A percentile compares a stretch with the other conserved stretches of the same genome.
Evolutionary conservation across 2,329 filamentous ascomycete species (phyloP).

Genomic region (Ceratocystis harringtonii): DNA sequence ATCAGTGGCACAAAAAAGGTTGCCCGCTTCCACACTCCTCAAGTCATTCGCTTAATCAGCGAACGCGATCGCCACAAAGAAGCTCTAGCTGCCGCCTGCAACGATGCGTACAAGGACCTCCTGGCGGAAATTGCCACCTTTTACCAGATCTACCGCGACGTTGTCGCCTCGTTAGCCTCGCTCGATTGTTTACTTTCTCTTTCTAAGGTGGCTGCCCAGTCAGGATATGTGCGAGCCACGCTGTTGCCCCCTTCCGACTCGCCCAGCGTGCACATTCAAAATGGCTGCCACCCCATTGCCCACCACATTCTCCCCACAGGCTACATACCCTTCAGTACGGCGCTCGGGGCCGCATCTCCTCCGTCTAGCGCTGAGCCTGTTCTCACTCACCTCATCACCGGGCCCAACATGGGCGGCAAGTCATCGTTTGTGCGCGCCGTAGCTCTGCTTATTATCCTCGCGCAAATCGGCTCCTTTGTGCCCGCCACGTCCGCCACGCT

Average conservation of each 20-base stretch:
- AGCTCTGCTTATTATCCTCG: constrained; percentile 82
- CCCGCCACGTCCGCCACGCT: constrained; percentile 61
- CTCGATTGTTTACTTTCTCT: constrained; percentile 84
- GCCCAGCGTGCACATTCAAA: constrained; percentile 52
- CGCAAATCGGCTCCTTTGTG: constrained; percentile 87
- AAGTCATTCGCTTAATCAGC: constrained; percentile 65
- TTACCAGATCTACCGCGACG: constrained; percentile 81
- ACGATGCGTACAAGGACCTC: constrained; percentile 60
- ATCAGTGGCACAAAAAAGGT: constrained; percentile 87
- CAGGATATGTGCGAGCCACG: constrained; percentile 71
- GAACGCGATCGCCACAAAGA: constrained; percentile 94
- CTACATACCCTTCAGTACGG: constrained; percentile 83
- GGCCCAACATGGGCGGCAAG: constrained; percentile 98
- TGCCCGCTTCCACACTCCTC: constrained; percentile 85
- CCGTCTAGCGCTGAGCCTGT: constrained; percentile 39
- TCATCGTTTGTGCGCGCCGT: constrained; percentile 92
- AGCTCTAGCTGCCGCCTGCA: constrained; percentile 79
- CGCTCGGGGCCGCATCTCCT: constrained; percentile 30
- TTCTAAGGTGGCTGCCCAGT: constrained; percentile 66
- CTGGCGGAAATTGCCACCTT: constrained; percentile 61
- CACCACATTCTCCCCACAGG: constrained; percentile 58
- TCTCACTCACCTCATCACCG: constrained; percentile 75
- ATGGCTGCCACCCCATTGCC: constrained; percentile 86
- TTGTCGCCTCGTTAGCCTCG: constrained; percentile 68
- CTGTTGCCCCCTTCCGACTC: constrained; percentile 46